Percentiles rank a stretch among this genome's conserved stretches.
phyloP scores from a whole-genome alignment of 176 grass and related monocot species.

The Triticum urartu region DNA sequence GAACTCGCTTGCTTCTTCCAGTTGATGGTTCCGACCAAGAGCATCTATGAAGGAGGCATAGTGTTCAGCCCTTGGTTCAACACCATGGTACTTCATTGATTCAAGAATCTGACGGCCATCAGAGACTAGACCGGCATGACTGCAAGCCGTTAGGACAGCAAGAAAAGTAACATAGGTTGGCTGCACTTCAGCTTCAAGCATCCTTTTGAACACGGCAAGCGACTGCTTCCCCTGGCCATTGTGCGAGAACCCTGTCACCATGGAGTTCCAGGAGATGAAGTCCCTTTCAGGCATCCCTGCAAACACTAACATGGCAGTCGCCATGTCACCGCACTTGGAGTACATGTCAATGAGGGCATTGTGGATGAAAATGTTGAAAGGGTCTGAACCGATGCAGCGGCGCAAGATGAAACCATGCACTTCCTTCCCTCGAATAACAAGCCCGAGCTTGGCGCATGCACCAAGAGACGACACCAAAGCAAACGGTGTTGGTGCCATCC shows the following conservation, averaged over 20 bases:
- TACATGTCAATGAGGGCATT: slow-evolving; percentile 75
- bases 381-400: slow-evolving; percentile 29
- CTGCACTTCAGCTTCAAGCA: slow-evolving; percentile 49
- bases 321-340: slow-evolving; percentile 61
- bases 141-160: slow-evolving; percentile 60
- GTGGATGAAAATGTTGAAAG: slow-evolving; percentile 70
- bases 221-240: slow-evolving; percentile 70
- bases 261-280: slow-evolving; percentile 71
- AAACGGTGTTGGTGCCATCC: slow-evolving; percentile 40
- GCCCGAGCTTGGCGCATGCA: slow-evolving; percentile 51
- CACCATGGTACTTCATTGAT: slow-evolving; percentile 56
- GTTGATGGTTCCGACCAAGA: slow-evolving; percentile 52
- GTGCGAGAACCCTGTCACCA: slow-evolving; percentile 65
- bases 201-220: slow-evolving; percentile 44
- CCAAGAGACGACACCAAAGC: slow-evolving; percentile 54
- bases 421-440: slow-evolving; percentile 48
- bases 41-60: slow-evolving; percentile 59
- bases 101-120: slow-evolving; percentile 45
- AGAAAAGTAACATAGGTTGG: slow-evolving; percentile 78
- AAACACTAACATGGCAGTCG: slow-evolving; percentile 33
- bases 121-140: slow-evolving; percentile 62
- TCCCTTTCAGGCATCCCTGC: slow-evolving; percentile 41
- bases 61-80: slow-evolving; percentile 63
- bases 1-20: slow-evolving; percentile 60
- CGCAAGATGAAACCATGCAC: slow-evolving; percentile 56